phyloP scores from a whole-genome alignment of 768 basidiomycete genomes.

The Tulasnella sp. region DNA sequence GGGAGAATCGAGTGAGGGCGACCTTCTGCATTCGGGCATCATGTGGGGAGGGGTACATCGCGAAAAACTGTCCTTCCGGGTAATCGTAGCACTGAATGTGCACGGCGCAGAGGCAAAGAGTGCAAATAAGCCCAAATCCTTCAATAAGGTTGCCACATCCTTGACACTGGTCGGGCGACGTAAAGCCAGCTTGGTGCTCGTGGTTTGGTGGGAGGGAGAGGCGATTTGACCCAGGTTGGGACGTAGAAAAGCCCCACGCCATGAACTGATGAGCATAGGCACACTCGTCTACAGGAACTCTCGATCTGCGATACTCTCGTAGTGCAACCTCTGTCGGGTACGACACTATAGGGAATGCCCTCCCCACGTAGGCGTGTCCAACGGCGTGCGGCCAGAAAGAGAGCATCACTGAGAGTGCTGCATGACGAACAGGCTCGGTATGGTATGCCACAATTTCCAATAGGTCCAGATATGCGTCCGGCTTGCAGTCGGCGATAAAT shows the following conservation, averaged over 20 bases:
- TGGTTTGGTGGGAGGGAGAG: conserved; percentile 31
- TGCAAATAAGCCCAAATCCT: conserved; percentile 71
- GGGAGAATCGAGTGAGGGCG: conserved; percentile 60
- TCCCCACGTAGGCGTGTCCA: conserved; percentile 62
- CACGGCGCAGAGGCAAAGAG: conserved; percentile 62
- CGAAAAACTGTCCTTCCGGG: conserved; percentile 56
- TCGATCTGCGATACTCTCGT: conserved; percentile 25
- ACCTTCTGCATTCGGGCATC: conserved; percentile 52
- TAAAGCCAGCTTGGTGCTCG: conserved; percentile 35
- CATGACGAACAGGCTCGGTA: conserved; percentile 49
- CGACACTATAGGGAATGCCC: conserved; percentile 45
- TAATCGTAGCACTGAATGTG: conserved; percentile 79
- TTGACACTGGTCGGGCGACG: conserved; percentile 45
- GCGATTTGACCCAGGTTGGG: conserved; percentile 13
- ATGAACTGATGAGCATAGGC: conserved; percentile 60
- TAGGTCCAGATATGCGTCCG: conserved; percentile 65
- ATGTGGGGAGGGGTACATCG: conserved; percentile 48
- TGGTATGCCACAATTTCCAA: conserved; percentile 70
- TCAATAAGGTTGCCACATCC: conserved; percentile 51
- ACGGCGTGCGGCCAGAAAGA: conserved; percentile 64
- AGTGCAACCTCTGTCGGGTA: conserved; percentile 34
- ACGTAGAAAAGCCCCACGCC: conserved; percentile 56
- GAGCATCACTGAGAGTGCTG: conserved; percentile 53
- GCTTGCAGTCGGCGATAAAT: conserved; percentile 53
- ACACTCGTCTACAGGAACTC: conserved; percentile 33